Evolutionary conservation across 805 yeast genomes (phyloP).

Genomic region (Candida chilensis): DNA sequence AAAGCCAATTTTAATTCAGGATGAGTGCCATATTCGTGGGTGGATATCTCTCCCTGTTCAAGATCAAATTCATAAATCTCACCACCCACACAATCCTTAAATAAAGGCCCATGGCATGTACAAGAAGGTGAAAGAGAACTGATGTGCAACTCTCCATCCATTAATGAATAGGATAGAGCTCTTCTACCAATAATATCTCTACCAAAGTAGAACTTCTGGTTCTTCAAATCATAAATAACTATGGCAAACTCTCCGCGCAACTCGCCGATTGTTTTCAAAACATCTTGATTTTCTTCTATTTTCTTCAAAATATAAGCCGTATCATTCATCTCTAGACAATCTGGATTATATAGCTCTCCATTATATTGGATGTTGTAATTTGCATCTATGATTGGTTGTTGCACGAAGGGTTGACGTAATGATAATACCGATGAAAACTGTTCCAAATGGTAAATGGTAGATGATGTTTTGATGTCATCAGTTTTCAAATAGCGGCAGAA

Average conservation of each 20-base stretch:
- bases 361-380: slow-evolving; percentile 60
- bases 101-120: slow-evolving; percentile 8
- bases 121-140: slow-evolving; percentile 16
- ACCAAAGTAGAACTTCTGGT: slow-evolving; percentile 55
- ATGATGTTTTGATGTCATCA: slow-evolving; percentile 2
- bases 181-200: slow-evolving; percentile 80
- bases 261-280: slow-evolving; percentile 27
- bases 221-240: slow-evolving; percentile 34
- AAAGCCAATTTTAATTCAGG: neutral
- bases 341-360: slow-evolving; percentile 77
- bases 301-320: slow-evolving; percentile 39
- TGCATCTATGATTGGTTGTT: slow-evolving; percentile 50
- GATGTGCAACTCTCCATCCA: slow-evolving; percentile 27
- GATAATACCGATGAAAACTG: slow-evolving; percentile 69
- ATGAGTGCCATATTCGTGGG: neutral
- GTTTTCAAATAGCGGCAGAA: slow-evolving; percentile 21
- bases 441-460: slow-evolving; percentile 12
- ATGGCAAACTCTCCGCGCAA: slow-evolving; percentile 84
- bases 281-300: slow-evolving; percentile 21
- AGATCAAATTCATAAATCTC: slow-evolving; percentile 34
- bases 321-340: slow-evolving; percentile 48
- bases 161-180: slow-evolving; percentile 45
- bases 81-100: slow-evolving; percentile 49
- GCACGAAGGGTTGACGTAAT: slow-evolving; percentile 66
- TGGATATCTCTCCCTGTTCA: slow-evolving; percentile 1